Percentiles rank a stretch among this genome's conserved stretches.
phyloP scores from a whole-genome alignment of 2,329 filamentous ascomycete genomes.

The Aspergillus fructus region DNA sequence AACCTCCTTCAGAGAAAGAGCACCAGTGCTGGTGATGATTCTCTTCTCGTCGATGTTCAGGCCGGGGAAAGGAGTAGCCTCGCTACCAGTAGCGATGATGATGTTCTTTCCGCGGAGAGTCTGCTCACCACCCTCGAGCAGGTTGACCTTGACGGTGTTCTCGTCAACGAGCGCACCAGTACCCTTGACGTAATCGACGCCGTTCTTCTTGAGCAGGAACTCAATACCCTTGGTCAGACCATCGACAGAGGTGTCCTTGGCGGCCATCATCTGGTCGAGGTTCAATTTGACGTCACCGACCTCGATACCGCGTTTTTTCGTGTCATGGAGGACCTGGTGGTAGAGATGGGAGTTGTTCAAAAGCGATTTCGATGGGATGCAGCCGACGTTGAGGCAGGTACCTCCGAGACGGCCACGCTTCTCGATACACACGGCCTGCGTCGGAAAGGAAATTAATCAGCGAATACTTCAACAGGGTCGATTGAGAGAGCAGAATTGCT shows the following conservation, averaged over 20 bases:
- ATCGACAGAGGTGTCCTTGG: slow-evolving; percentile 87
- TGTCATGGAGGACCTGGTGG: slow-evolving; percentile 95
- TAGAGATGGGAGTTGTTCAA: slow-evolving; percentile 99
- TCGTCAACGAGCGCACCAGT: slow-evolving; percentile 82
- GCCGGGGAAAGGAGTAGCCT: slow-evolving; percentile 94
- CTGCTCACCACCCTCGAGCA: slow-evolving; percentile 88
- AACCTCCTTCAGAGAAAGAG: slow-evolving; percentile 82
- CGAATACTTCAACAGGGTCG: slow-evolving; percentile 6
- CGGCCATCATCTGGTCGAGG: slow-evolving; percentile 94
- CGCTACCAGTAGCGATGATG: slow-evolving; percentile 92
- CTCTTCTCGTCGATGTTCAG: slow-evolving; percentile 96
- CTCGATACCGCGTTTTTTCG: slow-evolving; percentile 94
- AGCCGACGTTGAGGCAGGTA: slow-evolving; percentile 98
- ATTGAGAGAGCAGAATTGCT: background rate
- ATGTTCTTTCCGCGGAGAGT: slow-evolving; percentile 92
- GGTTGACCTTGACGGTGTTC: slow-evolving; percentile 86
- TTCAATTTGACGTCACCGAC: slow-evolving; percentile 97
- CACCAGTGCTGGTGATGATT: slow-evolving; percentile 94
- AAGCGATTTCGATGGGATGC: slow-evolving; percentile 98
- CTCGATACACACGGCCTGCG: slow-evolving; percentile 91
- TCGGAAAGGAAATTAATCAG: slow-evolving; percentile 14
- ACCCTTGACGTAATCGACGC: slow-evolving; percentile 96
- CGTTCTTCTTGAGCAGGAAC: slow-evolving; percentile 99
- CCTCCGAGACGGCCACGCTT: slow-evolving; percentile 94
- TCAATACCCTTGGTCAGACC: slow-evolving; percentile 96